These are phyloP conservation scores for Ceratobasidium papillatum DNA, from an alignment of 1,284 basidiomycete species.

Conservation along the genomic window DNA sequence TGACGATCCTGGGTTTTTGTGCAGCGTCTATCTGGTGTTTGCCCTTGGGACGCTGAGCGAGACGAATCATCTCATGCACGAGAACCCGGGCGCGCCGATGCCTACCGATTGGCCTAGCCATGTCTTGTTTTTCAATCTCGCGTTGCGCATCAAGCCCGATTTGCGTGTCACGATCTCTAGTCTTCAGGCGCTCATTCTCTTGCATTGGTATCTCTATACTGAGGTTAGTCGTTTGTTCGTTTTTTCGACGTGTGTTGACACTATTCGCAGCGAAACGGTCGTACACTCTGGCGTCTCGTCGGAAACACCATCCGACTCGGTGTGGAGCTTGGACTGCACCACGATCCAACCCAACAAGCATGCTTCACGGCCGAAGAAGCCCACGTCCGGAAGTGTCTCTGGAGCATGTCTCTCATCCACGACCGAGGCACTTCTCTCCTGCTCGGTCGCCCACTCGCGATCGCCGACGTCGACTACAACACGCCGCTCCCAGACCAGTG, in stretches of 20 bases:
- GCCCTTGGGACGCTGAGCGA: constrained; percentile 83
- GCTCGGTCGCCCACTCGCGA: constrained; percentile 81
- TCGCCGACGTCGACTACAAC: constrained; percentile 77
- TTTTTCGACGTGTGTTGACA: constrained; percentile 31
- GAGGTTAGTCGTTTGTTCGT: constrained; percentile 62
- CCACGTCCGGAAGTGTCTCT: constrained; percentile 76
- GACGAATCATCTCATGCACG: constrained; percentile 65
- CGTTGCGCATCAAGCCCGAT: constrained; percentile 77
- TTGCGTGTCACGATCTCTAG: constrained; percentile 79
- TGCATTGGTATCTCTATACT: constrained; percentile 87
- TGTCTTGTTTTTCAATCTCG: constrained; percentile 81
- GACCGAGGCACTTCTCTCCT: constrained; percentile 85
- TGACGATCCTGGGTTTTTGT: constrained; percentile 78
- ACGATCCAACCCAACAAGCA: constrained; percentile 74
- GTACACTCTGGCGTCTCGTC: constrained; percentile 82
- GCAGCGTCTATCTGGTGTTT: constrained; percentile 75
- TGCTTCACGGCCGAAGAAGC: constrained; percentile 75
- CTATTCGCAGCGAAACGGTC: constrained; percentile 72
- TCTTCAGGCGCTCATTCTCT: constrained; percentile 77
- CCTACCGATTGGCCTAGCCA: constrained; percentile 73
- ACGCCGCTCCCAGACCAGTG: constrained; percentile 69
- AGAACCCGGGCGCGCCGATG: constrained; percentile 24
- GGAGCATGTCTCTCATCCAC: constrained; percentile 81
- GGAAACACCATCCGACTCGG: constrained; percentile 79
- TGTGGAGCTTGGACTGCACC: constrained; percentile 81